Base-by-base conservation (phyloP, 345 rosid species). In the Murraya paniculata region DNA sequence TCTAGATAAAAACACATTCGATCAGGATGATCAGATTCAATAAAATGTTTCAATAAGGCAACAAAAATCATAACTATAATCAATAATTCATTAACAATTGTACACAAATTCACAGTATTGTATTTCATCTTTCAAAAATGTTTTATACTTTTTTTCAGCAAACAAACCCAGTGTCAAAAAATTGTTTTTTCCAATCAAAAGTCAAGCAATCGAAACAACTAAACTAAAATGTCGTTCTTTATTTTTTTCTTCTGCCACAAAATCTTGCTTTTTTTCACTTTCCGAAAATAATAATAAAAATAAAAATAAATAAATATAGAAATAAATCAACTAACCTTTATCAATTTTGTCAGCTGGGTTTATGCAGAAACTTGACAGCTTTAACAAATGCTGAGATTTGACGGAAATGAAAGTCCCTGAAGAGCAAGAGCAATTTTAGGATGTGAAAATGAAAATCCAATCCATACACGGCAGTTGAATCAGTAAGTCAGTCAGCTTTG, bases 381-480 rank as follows among this genome's bases (percentile, higher is more conserved):
- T 74, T 30, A 19, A 9, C 30, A 60, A 25, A 59, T 25, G 28
- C 39, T 55, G 38, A 73, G 9, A 16, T 27, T 45, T 4, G 6
- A 48, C 11, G 69, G 22, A 61, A 0, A 4, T 4, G 27, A 9
- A 25, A n/a, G 64, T 0, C 30, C 64, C 25, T 2, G 24, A 22
- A 56, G 35, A 50, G 25, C 38, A 62, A 22, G 31, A 5, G 50
- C 18, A 45, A 45, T 45, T 45, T 11, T 13, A 45, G 18, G 50
- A 11, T 45, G 50, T 14, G 50, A 45, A 13, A 45, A 25, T 59
- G 18, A 35, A n/a, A 18, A 24, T 1, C 21, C 59, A 71, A 80
- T 79, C 82, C 65, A 59, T 7, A 70, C 81, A 70, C 83, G 85
- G 80, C 72, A 79, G 57, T 68, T 60, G 22, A 58, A 57, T 31